Evolutionary conservation across 2,329 filamentous ascomycete species (phyloP), one percentile per base, ranked within the genome.

Genomic region (Aureobasidium sp.): DNA sequence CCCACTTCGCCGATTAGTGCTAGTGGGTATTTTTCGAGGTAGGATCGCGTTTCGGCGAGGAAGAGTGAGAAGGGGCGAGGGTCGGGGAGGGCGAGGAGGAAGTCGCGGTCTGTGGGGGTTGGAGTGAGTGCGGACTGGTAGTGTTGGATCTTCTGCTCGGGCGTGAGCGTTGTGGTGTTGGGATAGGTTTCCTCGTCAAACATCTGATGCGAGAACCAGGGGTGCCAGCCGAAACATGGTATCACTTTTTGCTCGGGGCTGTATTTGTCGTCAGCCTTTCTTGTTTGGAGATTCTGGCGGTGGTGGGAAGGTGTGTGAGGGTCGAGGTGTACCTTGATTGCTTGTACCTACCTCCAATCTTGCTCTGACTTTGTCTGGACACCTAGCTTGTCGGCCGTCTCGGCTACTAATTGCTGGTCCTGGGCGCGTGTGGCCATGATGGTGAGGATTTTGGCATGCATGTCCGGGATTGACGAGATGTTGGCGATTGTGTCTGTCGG

Each of bases 191-290:
- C 63, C 57, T 89, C 84, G 67, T 86, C 81, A 68, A 85, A 90
- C 67, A 94, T 79, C 65, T 89, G 85, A 70, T 93, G 79, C 1
- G 88, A 87, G 72, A 92, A 93, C 89, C 89, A 94, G 0, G 89
- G 89, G 70, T 94, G 89, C 88, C 89, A 92, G 21, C 89, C 89
- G 73, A 92, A 93, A n/a, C 85, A 84, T 0, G 89, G 87, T 3
- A 93, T 67, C 27, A 86, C 72, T 61, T 76, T 78, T 63, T 77
- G 74, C 45, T 74, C 64, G 53, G 68, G 62, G 21, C 69, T 69
- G 45, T 29, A 27, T 11, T 8, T n/a, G 25, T 38, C 1, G 51
- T 63, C 29, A 63, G 58, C 11, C n/a, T 21, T n/a, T 31, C 27
- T 29, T 23, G 15, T 10, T 47, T 3, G 10, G 10, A 29, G 27